Conservation (phyloP, 371 early-diverging fungal species). For the Catenaria anguillulae region DNA sequence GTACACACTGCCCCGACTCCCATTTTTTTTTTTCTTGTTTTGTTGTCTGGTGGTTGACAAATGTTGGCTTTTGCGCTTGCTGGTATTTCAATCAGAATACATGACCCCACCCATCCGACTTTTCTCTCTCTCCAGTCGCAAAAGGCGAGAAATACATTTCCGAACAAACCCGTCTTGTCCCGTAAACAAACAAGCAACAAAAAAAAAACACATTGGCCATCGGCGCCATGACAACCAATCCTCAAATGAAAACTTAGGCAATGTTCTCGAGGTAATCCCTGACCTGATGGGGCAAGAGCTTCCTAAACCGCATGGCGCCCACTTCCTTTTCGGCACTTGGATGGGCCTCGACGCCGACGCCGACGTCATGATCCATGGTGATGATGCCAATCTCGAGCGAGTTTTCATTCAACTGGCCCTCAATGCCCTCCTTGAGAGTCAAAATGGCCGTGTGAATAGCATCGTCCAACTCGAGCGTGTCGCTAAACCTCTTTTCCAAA, state of each 20-base stretch:
- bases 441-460: conserved; percentile 95
- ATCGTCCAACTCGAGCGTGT: conserved; percentile 77
- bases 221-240: no score
- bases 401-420: conserved; percentile 85
- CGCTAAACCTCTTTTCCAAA: conserved; percentile 75
- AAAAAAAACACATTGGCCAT: no score
- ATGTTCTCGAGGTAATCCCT: conserved; percentile 93
- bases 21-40: no score
- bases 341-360: conserved; percentile 31
- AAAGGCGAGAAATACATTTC: no score
- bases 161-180: no score
- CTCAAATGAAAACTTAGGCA: conserved; percentile 36
- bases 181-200: no score
- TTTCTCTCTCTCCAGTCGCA: no score
- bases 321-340: conserved; percentile 19
- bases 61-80: no score
- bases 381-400: conserved; percentile 89
- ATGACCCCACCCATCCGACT: no score
- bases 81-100: no score
- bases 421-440: conserved; percentile 95
- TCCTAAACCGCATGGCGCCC: conserved; percentile 42
- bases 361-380: conserved; percentile 31
- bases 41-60: no score
- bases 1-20: no score
- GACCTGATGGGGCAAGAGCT: conserved; percentile 59